Conservation (phyloP, 176 grass and related monocot genomes). For the Avena atlantica region DNA sequence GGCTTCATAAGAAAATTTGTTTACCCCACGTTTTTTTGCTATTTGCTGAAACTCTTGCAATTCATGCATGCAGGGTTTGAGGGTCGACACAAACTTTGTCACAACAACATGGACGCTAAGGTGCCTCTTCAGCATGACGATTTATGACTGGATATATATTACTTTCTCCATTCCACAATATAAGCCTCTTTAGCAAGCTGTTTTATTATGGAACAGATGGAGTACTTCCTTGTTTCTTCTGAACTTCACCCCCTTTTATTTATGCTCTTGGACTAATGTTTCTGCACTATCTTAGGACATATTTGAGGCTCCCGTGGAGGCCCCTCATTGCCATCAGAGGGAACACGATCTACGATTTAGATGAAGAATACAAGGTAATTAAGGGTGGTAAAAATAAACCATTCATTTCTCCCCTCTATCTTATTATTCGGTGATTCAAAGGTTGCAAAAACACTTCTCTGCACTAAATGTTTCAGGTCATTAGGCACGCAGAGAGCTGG, state of each 20-base stretch:
- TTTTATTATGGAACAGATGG: too few relatives aligned
- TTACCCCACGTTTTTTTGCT: neutral
- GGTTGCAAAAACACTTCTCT: neutral
- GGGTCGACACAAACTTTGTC: conserved; percentile 58
- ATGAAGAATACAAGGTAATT: conserved; percentile 67
- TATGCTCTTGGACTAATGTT: neutral
- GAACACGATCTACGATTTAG: conserved; percentile 79
- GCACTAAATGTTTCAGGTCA: conserved; percentile 48
- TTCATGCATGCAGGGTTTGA: conserved; percentile 52
- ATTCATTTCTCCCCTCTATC: neutral
- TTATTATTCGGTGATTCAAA: neutral
- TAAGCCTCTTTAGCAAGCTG: too few relatives aligned
- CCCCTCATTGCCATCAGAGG: conserved; percentile 81
- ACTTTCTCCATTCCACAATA: too few relatives aligned
- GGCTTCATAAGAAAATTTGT: neutral
- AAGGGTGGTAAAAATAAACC: neutral
- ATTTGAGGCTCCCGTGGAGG: conserved; percentile 88
- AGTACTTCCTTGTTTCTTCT: neutral
- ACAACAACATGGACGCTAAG: conserved; percentile 77
- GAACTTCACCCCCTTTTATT: neutral
- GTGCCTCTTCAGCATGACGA: conserved; percentile 34
- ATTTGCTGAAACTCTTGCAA: neutral
- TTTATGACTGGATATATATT: neutral
- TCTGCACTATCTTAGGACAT: conserved; percentile 49
- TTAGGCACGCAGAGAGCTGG: conserved; percentile 86